Base-by-base conservation (phyloP, 805 yeast genomes). In the Wickerhamomyces chaumierensis region DNA sequence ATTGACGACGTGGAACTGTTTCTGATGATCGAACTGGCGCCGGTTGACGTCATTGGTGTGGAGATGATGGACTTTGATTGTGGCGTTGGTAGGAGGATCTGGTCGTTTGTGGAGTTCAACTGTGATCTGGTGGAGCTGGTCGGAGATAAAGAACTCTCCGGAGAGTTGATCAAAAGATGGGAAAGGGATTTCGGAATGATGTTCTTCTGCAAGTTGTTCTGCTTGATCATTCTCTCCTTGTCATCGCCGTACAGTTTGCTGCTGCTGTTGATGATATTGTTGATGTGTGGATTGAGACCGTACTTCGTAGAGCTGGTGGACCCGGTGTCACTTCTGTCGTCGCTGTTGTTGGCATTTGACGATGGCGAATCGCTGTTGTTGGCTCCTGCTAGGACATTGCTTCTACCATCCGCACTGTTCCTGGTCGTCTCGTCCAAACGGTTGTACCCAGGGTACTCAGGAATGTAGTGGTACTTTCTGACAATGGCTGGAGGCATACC, bases 401-500 rank as follows among this genome's bases (percentile, higher is more conserved):
- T 58, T 25, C 18, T 39, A 28, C 45, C 48, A 52, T 57, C 34
- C n/a, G 35, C 48, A 32, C 33, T 37, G 4, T 36, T 43, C 20
- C 44, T 38, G 4, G 49, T 48, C 16, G 44, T 41, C 17, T 41
- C 58, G 8, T 49, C 42, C 20, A 61, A 39, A 17, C 34, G 20
- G n/a, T 64, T 42, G 50, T 58, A 35, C 12, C 21, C 29, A 13
- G 12, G 29, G n/a, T 25, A 25, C n/a, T 25, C 29, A 13, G 29
- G 29, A 25, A 13, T 25, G 29, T 25, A 63, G 60, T 48, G 39
- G 38, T 49, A 58, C 25, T 65, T 65, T 46, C 81, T 63, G 12
- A 67, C 67, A 16, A 69, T 60, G 1, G 80, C 80, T 14, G 80
- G 80, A 13, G 80, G 79, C 72, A 75, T 69, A 16, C 78, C 79